Percentiles rank a stretch among this genome's conserved stretches.
Conservation (phyloP, 1,139 yeast species). For the Nakaseomyces nivariensis region DNA sequence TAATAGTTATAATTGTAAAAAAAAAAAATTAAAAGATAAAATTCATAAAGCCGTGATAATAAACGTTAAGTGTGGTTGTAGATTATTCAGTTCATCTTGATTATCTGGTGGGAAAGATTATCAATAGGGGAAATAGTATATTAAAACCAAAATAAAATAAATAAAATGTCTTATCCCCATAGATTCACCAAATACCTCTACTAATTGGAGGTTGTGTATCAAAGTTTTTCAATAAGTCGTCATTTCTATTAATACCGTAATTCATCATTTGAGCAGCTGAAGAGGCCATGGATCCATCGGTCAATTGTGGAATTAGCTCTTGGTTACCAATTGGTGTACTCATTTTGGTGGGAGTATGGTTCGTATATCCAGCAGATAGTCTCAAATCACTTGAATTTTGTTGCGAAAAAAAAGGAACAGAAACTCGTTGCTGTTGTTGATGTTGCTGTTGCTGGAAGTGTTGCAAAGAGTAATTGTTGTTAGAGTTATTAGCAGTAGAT, state of each 20-base stretch:
- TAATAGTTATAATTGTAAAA: background rate
- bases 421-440: background rate
- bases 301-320: background rate
- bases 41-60: background rate
- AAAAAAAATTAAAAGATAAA: background rate
- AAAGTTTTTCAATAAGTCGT: background rate
- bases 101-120: background rate
- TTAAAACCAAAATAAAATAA: too few relatives aligned
- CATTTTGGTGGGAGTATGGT: background rate
- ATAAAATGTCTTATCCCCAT: background rate
- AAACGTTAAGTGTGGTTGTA: background rate
- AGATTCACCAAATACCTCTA: conserved; percentile 1
- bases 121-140: background rate
- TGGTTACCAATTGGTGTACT: background rate
- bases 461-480: background rate
- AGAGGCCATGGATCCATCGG: background rate
- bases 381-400: background rate
- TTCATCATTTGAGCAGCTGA: background rate
- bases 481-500: background rate
- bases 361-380: background rate
- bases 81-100: background rate
- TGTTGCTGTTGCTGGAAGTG: background rate
- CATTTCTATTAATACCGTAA: background rate
- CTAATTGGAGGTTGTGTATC: conserved; percentile 1
- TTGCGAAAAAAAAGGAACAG: conserved; percentile 1